Evolutionary conservation across 345 rosid species (phyloP), one percentile per base, ranked within the genome.

Genomic region (Cochlearia excelsa): DNA sequence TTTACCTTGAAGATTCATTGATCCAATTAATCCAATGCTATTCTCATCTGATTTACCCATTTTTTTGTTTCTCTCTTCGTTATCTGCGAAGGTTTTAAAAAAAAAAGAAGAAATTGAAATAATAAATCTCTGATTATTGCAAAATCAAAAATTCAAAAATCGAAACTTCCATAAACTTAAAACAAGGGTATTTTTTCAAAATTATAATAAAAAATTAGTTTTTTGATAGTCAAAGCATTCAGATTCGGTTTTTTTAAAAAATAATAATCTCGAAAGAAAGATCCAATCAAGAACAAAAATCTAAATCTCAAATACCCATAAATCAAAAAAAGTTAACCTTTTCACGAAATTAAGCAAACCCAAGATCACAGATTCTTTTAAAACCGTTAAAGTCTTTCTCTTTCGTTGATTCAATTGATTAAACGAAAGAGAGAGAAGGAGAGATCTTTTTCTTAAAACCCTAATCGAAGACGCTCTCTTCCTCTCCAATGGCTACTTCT

Each of bases 1-100:
- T 46, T 49, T 16, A 69, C 95, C 86, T 59, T 80, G 88, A 54
- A 74, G 33, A 66, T 71, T 76, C 10, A 67, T 67, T 40, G 79
- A 69, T 59, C 86, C 86, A 47, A 82, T 69, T 55, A 86, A 74
- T 28, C 76, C 40, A 6, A 37, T 37, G 40, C 40, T 37, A 37
- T 37, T 37, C 40, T 37, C 40, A 37, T 82, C 85, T 35, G 94
- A 80, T 77, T 77, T 16, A 16, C 23, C 23, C 23, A 16, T 92
- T 59, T 3, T 3, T 42, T 16, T 16, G 23, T 16, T 16, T 16
- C 23, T 16, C 23, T 48, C 35, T 42, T 64, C 33, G 57, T 39
- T 51, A 67, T 51, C 68, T 69, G 68, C 30, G 48, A 33, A 56
- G 48, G 23, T 56, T 59, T 65, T 27, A 0, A 0, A 16, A 16